Base-by-base conservation (phyloP, 345 rosid genomes). In the Dovyalis caffra region DNA sequence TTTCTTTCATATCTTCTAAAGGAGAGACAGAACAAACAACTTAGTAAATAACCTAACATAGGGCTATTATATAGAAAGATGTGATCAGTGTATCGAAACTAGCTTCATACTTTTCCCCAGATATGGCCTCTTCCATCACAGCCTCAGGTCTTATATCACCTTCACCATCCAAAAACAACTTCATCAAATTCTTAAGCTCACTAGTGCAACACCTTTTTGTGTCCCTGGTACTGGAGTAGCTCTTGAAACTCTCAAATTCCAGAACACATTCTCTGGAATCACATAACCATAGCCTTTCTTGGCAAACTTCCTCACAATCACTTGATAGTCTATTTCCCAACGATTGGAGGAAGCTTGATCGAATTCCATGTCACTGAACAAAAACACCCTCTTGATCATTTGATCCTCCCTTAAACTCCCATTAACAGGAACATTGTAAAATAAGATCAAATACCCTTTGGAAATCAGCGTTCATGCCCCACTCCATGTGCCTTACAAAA, bases 291-390 rank as follows among this genome's bases (percentile, higher is more conserved):
- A 89, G 16, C 94, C 92, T 32, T 78, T 81, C 74, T 84, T 73
- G 11, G 26, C 40, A 9, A 35, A 87, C 71, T 89, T 92, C 70
- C 72, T 88, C 68, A 0, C 70, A 8, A 89, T 89, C 18, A 45
- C 75, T 28, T 86, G 63, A 31, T 88, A 73, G 69, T 90, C 86
- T 0, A 90, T 88, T 64, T 86, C 97, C 92, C 87, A 84, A 2
- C 8, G 76, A 61, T 25, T 67, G 0, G 6, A 1, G 1, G 86
- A 81, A 0, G 88, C 91, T 68, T 71, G 0, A 69, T 88, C 87
- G 29, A 89, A 92, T 10, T 88, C 92, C 95, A 92, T 92, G 71
- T 86, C 93, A 38, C 91, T 90, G 61, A 90, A 90, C 65, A 90
- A 90, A 61, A 89, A 84, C 43, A 87, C 80, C 77, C 85, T 77